A percentile compares a stretch with the other conserved stretches of the same genome.
These are phyloP conservation scores for Garcia nutans DNA, from an alignment of 345 rosid genomes.

Conservation along the genomic window DNA sequence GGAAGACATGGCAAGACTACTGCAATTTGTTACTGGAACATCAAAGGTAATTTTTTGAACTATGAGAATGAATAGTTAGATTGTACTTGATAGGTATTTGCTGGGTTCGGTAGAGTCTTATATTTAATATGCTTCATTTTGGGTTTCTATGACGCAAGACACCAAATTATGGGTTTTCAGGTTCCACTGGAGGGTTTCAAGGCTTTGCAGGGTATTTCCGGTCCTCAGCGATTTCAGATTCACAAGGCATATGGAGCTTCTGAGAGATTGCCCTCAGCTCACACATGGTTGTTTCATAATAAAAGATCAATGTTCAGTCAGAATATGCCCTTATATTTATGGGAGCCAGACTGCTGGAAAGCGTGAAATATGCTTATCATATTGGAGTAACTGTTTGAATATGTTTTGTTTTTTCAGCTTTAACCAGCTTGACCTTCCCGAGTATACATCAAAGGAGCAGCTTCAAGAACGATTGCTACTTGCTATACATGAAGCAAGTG, in stretches of 20 bases:
- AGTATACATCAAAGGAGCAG: slow-evolving; percentile 75
- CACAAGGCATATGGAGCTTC: slow-evolving; percentile 98
- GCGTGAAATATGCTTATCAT: not conserved
- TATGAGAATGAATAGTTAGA: not conserved
- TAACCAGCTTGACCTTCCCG: slow-evolving; percentile 95
- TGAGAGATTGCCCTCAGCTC: slow-evolving; percentile 89
- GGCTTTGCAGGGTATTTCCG: slow-evolving; percentile 95
- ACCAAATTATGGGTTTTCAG: slow-evolving; percentile 36
- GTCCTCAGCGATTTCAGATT: slow-evolving; percentile 92
- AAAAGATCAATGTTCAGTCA: not conserved
- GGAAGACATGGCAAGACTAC: slow-evolving; percentile 94
- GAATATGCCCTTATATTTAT: not conserved
- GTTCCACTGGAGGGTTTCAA: slow-evolving; percentile 92
- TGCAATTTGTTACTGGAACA: slow-evolving; percentile 96
- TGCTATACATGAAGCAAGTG: slow-evolving; percentile 94
- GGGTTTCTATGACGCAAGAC: not conserved
- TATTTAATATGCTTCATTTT: not conserved
- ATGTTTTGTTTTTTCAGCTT: slow-evolving; percentile 51
- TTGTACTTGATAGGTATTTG: not conserved
- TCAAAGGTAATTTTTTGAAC: slow-evolving; percentile 59
- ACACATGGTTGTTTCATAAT: slow-evolving; percentile 66
- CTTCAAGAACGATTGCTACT: slow-evolving; percentile 84
- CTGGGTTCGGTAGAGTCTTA: not conserved
- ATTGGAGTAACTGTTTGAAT: not conserved
- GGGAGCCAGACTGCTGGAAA: not conserved